These are phyloP conservation scores for Penicillium digitatum DNA, from an alignment of 2,329 filamentous ascomycete species.

Conservation along the genomic window DNA sequence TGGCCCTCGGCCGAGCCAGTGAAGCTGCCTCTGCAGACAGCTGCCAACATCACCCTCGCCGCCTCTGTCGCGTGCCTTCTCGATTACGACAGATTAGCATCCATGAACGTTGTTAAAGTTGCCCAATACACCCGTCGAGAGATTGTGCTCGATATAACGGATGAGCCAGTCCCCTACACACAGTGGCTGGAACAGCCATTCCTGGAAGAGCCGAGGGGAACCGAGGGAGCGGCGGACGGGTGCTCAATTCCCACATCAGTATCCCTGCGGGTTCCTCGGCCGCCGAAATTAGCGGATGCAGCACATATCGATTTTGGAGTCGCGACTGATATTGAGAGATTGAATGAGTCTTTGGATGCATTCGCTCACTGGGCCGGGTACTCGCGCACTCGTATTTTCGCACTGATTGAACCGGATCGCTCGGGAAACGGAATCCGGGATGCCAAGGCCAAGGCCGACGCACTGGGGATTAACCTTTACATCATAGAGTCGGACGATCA, in stretches of 20 bases:
- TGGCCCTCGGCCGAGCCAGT: slow-evolving; percentile 25
- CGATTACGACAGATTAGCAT: slow-evolving; percentile 24
- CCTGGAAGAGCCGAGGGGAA: slow-evolving; percentile 12
- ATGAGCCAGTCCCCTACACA: slow-evolving; percentile 23
- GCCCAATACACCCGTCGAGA: slow-evolving; percentile 33
- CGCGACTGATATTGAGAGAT: slow-evolving; percentile 51
- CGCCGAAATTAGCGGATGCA: slow-evolving; percentile 44
- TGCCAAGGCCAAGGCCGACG: slow-evolving; percentile 34
- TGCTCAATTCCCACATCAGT: slow-evolving; percentile 47
- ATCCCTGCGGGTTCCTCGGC: slow-evolving; percentile 46
- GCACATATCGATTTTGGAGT: slow-evolving; percentile 56
- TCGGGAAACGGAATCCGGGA: slow-evolving; percentile 17
- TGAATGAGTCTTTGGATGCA: slow-evolving; percentile 50
- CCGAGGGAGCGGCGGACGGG: slow-evolving; percentile 24
- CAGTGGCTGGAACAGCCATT: slow-evolving; percentile 29
- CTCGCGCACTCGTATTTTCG: slow-evolving; percentile 52
- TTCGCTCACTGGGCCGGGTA: slow-evolving; percentile 56
- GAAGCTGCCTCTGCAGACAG: slow-evolving; percentile 11
- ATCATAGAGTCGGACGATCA: slow-evolving; percentile 34
- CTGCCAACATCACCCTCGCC: slow-evolving; percentile 31
- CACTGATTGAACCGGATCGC: slow-evolving; percentile 46
- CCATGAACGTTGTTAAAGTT: slow-evolving; percentile 27
- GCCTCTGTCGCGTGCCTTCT: slow-evolving; percentile 28
- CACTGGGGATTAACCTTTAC: slow-evolving; percentile 43
- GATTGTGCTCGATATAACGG: slow-evolving; percentile 23